A percentile compares a stretch with the other conserved stretches of the same genome.
phyloP scores from a whole-genome alignment of 108 stramenopile genomes.

The Nannochloropsis gaditana region DNA sequence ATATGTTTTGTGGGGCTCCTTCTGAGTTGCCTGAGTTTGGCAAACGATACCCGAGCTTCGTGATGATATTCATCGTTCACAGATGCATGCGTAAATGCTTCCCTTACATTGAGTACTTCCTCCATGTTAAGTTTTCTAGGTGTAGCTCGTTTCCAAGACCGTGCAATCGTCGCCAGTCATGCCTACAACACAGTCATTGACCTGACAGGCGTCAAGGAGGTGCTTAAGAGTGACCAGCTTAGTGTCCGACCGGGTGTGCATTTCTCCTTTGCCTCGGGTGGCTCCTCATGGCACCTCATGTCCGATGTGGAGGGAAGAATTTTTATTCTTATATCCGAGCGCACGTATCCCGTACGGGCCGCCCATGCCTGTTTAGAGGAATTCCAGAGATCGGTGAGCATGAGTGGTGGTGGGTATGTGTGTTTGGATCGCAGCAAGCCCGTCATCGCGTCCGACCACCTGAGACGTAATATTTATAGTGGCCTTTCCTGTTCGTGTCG shows the following conservation, averaged over 20 bases:
- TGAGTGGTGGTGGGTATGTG: background rate
- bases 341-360: conserved; percentile 24
- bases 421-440: too few relatives aligned
- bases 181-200: conserved; percentile 22
- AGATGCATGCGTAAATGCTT: too few relatives aligned
- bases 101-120: background rate
- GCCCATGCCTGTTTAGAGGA: conserved; percentile 32
- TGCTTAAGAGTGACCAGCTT: background rate
- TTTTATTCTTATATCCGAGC: conserved; percentile 33
- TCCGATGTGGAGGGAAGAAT: conserved; percentile 25
- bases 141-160: conserved; percentile 18
- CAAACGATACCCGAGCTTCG: too few relatives aligned
- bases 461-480: too few relatives aligned
- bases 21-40: too few relatives aligned
- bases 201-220: background rate
- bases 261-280: background rate
- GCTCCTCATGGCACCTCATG: background rate
- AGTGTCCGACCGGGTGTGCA: background rate
- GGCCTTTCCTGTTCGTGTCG: background rate
- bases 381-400: conserved; percentile 23
- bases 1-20: too few relatives aligned
- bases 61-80: too few relatives aligned
- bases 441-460: too few relatives aligned
- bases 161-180: conserved; percentile 5
- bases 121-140: background rate